Percentiles rank a stretch among this genome's conserved stretches.
phyloP scores from a whole-genome alignment of 1,284 basidiomycete genomes.

The Earliella scabrosa region DNA sequence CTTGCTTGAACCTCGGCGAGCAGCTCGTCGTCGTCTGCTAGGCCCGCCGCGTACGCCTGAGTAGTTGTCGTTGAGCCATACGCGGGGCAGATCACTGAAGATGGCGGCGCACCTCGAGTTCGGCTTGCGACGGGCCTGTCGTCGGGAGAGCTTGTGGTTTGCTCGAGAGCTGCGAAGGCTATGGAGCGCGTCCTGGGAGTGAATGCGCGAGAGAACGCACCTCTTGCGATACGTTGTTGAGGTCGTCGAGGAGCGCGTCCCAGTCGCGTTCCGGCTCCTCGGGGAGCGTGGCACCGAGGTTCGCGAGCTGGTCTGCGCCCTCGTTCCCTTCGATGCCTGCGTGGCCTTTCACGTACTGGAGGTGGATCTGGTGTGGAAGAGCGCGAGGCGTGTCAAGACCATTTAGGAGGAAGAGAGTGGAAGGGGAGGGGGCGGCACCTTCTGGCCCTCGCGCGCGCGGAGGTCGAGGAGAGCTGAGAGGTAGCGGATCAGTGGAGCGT shows the following conservation, averaged over 20 bases:
- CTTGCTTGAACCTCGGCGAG: constrained; percentile 10
- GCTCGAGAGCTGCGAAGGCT: background rate
- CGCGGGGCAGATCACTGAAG: constrained; percentile 37
- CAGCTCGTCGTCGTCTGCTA: constrained; percentile 18
- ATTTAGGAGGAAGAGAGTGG: too few relatives aligned
- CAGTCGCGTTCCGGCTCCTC: constrained; percentile 58
- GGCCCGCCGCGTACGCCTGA: constrained; percentile 42
- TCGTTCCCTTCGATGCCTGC: constrained; percentile 77
- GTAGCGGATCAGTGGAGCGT: constrained; percentile 67
- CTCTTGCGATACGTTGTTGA: background rate
- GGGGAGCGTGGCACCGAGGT: constrained; percentile 50
- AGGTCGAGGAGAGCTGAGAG: constrained; percentile 55
- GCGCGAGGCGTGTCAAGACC: background rate
- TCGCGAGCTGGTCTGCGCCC: constrained; percentile 74
- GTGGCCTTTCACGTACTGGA: constrained; percentile 77
- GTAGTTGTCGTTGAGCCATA: constrained; percentile 47
- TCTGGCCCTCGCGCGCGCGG: constrained; percentile 53
- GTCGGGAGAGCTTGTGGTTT: background rate
- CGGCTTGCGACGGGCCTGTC: background rate
- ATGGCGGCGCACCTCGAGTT: constrained; percentile 8
- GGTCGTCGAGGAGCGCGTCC: constrained; percentile 34
- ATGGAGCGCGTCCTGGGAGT: background rate
- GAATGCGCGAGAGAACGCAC: background rate
- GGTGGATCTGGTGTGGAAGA: constrained; percentile 45
- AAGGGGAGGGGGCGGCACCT: constrained; percentile 18